phyloP scores from a whole-genome alignment of 805 yeast species.

The Nakazawaea ishiwadae region DNA sequence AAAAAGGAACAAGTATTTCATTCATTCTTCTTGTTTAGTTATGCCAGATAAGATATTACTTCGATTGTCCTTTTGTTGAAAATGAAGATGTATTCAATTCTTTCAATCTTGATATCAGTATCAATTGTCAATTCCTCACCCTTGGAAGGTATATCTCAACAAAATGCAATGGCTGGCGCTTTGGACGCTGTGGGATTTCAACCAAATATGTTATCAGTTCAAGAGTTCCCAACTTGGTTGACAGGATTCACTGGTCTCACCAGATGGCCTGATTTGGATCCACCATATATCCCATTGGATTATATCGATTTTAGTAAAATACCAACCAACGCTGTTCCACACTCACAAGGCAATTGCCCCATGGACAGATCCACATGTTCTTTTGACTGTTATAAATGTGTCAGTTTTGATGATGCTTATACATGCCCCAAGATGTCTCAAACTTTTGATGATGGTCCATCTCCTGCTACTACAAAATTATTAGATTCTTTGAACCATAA shows the following conservation, averaged over 20 bases:
- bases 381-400: constrained; percentile 82
- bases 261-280: constrained; percentile 82
- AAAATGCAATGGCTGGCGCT: background rate
- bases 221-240: constrained; percentile 72
- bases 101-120: too few relatives aligned
- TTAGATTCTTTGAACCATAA: constrained; percentile 46
- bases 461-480: constrained; percentile 60
- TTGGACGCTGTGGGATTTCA: constrained; percentile 13
- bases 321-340: constrained; percentile 39
- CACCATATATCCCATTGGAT: constrained; percentile 83
- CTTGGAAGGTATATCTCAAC: too few relatives aligned
- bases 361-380: constrained; percentile 57
- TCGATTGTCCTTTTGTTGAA: too few relatives aligned
- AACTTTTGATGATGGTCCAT: constrained; percentile 95
- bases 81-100: too few relatives aligned
- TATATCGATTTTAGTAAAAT: constrained; percentile 55
- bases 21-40: too few relatives aligned
- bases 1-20: too few relatives aligned
- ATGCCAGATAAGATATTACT: too few relatives aligned
- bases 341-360: constrained; percentile 58
- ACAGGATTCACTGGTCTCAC: constrained; percentile 63
- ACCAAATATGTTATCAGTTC: constrained; percentile 6
- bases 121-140: too few relatives aligned
- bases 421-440: constrained; percentile 76
- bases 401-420: constrained; percentile 67